phyloP scores from a whole-genome alignment of 768 basidiomycete species.

The Mycena haematopus region DNA sequence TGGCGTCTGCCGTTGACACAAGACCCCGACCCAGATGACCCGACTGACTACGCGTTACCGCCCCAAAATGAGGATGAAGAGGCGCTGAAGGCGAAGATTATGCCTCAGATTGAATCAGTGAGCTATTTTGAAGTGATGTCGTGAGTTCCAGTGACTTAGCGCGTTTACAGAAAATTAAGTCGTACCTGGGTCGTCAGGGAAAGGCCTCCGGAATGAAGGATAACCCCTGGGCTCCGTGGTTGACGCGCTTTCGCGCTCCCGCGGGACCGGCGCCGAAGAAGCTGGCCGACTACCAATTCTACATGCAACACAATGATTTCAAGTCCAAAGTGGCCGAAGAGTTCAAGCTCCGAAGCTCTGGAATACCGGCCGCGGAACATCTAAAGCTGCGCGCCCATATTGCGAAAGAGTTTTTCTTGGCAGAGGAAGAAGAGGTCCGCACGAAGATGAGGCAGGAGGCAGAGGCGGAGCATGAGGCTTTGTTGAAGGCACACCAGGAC shows the following conservation, averaged over 20 bases:
- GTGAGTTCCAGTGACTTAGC: not conserved
- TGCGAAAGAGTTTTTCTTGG: not conserved
- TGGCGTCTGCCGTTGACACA: not conserved
- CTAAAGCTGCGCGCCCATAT: not conserved
- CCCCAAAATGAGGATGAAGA: not conserved
- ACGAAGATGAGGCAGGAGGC: not conserved
- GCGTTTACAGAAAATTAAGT: not conserved
- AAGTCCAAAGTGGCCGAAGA: not conserved
- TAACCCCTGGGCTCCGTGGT: not conserved
- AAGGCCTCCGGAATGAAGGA: not conserved
- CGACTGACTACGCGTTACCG: not conserved
- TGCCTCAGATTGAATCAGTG: not conserved
- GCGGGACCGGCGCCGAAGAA: not conserved
- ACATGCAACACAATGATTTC: slow-evolving; percentile 2
- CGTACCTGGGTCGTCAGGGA: not conserved
- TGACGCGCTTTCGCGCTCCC: not conserved
- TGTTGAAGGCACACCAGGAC: not conserved
- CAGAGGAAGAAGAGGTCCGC: not conserved
- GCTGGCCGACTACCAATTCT: not conserved
- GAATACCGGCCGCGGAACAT: not conserved
- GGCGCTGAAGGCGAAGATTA: not conserved
- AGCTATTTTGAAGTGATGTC: too few species aligned
- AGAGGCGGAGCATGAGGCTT: not conserved
- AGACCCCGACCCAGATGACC: not conserved
- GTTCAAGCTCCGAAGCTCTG: not conserved